Conservation (phyloP, 768 basidiomycete genomes). For the Kwoniella bestiolae region DNA sequence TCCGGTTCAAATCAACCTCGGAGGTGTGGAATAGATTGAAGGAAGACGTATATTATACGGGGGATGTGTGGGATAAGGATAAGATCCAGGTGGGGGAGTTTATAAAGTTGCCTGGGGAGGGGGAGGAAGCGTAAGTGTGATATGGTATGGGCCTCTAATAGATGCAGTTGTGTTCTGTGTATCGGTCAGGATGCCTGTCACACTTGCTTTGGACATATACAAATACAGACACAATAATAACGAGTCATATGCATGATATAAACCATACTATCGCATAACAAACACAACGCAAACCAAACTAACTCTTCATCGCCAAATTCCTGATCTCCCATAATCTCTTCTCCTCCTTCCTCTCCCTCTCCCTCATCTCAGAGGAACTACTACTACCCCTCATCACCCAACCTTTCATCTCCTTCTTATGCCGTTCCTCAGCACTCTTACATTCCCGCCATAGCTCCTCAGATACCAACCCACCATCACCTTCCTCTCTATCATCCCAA, state of each 20-base stretch:
- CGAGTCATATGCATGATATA: not conserved
- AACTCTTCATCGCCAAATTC: conserved; percentile 47
- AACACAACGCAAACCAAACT: not conserved
- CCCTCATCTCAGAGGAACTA: conserved; percentile 9
- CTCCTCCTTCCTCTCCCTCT: conserved; percentile 46
- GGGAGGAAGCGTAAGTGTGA: not conserved
- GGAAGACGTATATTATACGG: conserved; percentile 51
- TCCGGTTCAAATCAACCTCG: conserved; percentile 41
- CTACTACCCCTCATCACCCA: conserved; percentile 61
- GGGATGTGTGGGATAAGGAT: conserved; percentile 54
- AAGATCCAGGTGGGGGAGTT: conserved; percentile 49
- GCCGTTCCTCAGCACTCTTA: conserved; percentile 76
- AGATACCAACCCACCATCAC: conserved; percentile 44
- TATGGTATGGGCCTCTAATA: too few species aligned
- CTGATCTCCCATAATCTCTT: conserved; percentile 56
- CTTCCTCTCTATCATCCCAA: not conserved
- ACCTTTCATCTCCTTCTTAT: conserved; percentile 80
- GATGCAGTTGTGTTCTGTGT: not conserved
- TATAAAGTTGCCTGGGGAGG: conserved; percentile 14
- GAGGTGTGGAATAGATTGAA: conserved; percentile 43
- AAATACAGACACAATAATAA: not conserved
- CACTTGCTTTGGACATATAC: too few species aligned
- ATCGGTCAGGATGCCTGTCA: not conserved
- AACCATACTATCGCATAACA: not conserved
- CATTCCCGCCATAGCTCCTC: conserved; percentile 74